Base-by-base conservation (phyloP, 2,329 filamentous ascomycete genomes). In the Venturia effusa region DNA sequence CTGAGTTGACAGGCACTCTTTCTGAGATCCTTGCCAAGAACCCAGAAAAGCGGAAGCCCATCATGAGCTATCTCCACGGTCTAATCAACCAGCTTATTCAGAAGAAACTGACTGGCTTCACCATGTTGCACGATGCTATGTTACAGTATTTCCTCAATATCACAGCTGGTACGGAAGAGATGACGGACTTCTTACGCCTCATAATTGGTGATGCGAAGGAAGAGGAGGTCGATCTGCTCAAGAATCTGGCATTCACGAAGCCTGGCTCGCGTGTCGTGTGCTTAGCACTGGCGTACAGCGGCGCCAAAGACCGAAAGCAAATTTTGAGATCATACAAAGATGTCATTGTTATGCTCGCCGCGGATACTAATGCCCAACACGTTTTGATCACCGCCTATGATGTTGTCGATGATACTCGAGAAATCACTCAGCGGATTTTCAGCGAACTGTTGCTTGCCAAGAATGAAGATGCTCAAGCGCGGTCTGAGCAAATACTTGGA, bases 91-190 rank as follows among this genome's bases (percentile, higher is more conserved):
- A 88, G 67, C 83, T 99, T 51, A 84, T 97, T 59, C 92, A 99
- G 77, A 99, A 99, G 84, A 94, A 94, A 78, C 87, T 94, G 78
- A 95, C 91, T 0, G 93, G 91, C 11, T 97, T 99, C 77, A 97
- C 93, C 1, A 95, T 99, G 83, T 84, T 99, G 24, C 95, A 99
- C 75, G 94, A 97, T 71, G 94, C 94, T 61, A 96, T 99, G 92
- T 81, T 97, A 66, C 93, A 99, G 74, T 99, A 97, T 76, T 97
- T 93, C 77, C 78, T 91, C 62, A 93, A 89, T 70, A 85, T 87
- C 59, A 87, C 88, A 68, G 80, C 84, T 4, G 92, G 88, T 3
- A 90, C 87, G 55, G 86, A 90, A 65, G 93, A 97, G 74, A 87
- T 90, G 51, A 89, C 81, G 39, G 92, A 96, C 70, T 97, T 96